Base-by-base conservation (phyloP, 306 rosid species). In the Prinsepia uniflora region DNA sequence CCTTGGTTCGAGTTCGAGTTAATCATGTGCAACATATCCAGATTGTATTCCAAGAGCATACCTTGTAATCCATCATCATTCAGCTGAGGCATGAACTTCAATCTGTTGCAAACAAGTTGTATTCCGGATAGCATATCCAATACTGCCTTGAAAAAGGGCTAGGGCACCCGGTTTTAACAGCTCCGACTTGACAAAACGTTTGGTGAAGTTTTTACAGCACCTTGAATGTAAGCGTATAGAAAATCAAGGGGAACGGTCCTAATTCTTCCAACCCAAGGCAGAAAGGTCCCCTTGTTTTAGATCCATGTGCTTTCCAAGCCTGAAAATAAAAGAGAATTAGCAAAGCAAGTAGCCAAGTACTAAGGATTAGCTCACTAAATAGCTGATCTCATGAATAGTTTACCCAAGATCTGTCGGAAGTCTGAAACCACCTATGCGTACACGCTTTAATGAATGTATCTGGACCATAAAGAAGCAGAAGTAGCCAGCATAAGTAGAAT, bases 351-450 rank as follows among this genome's bases (percentile, higher is more conserved):
- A 24, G 30, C 30, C 74, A 65, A 18, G 46, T 66, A 55, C 63
- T 24, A 18, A 6, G n/a, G 63, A 8, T 8, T 71, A 17, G 57
- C 22, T n/a, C 40, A 6, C 22, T 9, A 20, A 45, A 19, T 36
- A 15, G 30, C 41, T 24, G 14, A 65, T 55, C 55, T 65, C 34
- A 52, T 53, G 78, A 79, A 62, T 49, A 66, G 75, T 76, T 76
- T 84, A 93, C 98, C 98, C 94, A 53, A 93, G 91, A 88, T 87
- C 96, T 53, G 92, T 8, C 10, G 97, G 98, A 83, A 93, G 98
- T 80, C 84, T 86, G 80, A 81, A 93, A 68, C 96, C 84, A 49
- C 87, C 96, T 6, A 93, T 84, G 46, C 98, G 86, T 49, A 90
- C 86, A 36, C 98, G 92, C 86, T 90, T 93, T 72, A 93, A 80